Base-by-base conservation (phyloP, 495 filamentous ascomycete genomes). In the Letharia lupina region DNA sequence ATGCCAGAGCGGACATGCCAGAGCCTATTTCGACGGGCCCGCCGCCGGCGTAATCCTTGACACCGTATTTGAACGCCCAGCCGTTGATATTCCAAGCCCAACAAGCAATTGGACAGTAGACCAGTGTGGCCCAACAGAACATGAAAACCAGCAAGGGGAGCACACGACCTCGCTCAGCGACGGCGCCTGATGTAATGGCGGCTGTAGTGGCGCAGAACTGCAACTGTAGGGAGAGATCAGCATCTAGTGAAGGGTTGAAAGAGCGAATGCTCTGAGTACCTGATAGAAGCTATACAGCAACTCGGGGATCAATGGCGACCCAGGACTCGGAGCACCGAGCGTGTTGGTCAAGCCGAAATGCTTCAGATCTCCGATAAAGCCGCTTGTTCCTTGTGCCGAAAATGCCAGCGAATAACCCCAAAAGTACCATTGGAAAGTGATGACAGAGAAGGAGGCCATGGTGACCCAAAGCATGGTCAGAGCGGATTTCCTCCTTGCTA, bases 11-110 rank as follows among this genome's bases (percentile, higher is more conserved):
- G 37, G 90, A 91, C 75, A 96, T 79, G 68, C 94, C 94, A 57
- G 95, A 98, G 48, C 85, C 91, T 67, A 98, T 98, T 78, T 98
- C 94, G 85, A 98, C 94, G 72, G 94, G 95, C 41, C 93, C 94
- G 70, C 94, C 94, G 71, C 94, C 94, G 62, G 94, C 94, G 71
- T 98, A 98, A 78, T 98, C 94, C 73, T 96, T 80, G 52, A 96
- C 93, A 66, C 95, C 95, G 74, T 92, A 96, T 58, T 89, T 87
- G 81, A 81, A 95, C 35, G 80, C 91, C 94, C 94, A 98, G 44
- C 94, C 94, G 73, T 96, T 93, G 68, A 85, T 77, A 72, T 94
- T 93, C 94, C 94, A 98, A 31, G 82, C 89, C 94, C 94, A 98
- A 82, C 88, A 96, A 64, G 91, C 90, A 65, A 98, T 77, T 0